Conservation (phyloP, 768 basidiomycete species). For the Phylloporus arenicola region DNA sequence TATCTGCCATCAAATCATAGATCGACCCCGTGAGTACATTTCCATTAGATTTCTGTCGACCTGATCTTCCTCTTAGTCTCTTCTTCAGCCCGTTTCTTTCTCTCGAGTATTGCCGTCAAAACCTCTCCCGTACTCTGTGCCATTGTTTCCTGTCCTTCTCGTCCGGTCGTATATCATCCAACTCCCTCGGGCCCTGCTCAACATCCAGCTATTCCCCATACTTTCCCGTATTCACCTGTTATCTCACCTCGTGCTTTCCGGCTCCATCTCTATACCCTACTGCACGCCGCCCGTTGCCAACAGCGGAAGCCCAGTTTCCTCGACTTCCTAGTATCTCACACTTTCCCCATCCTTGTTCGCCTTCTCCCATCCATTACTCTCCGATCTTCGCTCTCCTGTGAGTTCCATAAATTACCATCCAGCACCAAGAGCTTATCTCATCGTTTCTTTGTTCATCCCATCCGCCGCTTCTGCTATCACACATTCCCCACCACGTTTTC, state of each 20-base stretch:
- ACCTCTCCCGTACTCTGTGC: neutral
- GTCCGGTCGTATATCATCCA: no score
- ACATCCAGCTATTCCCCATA: neutral
- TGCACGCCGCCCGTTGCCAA: neutral
- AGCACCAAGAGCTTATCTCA: neutral
- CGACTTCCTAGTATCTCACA: neutral
- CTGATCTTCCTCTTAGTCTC: neutral
- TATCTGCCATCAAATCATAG: neutral
- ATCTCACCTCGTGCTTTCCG: no score
- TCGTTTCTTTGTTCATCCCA: neutral
- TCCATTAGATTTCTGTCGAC: neutral
- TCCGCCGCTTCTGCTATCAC: neutral
- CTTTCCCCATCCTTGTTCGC: neutral
- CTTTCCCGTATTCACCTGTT: neutral
- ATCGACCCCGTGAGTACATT: neutral
- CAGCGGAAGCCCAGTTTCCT: neutral
- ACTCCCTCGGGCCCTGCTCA: no score
- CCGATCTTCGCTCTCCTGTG: neutral
- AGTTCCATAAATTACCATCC: neutral
- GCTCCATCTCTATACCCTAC: neutral
- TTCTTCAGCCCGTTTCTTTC: neutral
- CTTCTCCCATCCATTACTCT: neutral
- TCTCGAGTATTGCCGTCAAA: neutral
- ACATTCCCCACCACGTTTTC: no score
- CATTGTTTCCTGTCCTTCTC: no score